Percentiles rank a stretch among this genome's conserved stretches.
These are phyloP conservation scores for Phalaenopsis aphrodite DNA, from an alignment of 106 monocot species.

Conservation along the genomic window DNA sequence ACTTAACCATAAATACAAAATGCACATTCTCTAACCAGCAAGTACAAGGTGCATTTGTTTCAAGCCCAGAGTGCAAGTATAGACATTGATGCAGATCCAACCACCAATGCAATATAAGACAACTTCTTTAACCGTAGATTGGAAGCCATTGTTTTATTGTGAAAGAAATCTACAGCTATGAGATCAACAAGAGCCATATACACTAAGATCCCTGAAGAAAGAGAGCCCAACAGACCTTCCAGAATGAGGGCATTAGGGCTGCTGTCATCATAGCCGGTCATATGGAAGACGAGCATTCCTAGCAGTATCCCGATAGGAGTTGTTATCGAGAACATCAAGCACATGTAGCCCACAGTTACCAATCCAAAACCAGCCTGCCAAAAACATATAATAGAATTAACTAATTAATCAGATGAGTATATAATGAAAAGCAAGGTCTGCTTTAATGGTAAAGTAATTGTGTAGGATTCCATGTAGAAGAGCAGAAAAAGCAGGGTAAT, in stretches of 20 bases:
- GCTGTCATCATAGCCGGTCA: conserved; percentile 86
- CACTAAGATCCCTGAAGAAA: conserved; percentile 75
- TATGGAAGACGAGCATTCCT: conserved; percentile 68
- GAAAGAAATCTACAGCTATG: conserved; percentile 84
- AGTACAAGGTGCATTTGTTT: neutral
- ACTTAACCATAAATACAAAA: too few species aligned
- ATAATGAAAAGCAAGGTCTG: too few species aligned
- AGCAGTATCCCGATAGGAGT: conserved; percentile 73
- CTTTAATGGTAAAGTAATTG: too few species aligned
- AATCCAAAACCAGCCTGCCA: conserved; percentile 84
- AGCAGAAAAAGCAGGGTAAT: too few species aligned
- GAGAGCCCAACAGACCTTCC: conserved; percentile 78
- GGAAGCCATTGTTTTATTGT: conserved; percentile 67
- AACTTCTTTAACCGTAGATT: conserved; percentile 46
- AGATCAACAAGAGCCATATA: conserved; percentile 97
- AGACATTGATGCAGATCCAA: conserved; percentile 89
- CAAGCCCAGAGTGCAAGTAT: conserved; percentile 89
- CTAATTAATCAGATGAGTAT: too few species aligned
- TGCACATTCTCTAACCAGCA: neutral
- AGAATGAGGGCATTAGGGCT: conserved; percentile 68
- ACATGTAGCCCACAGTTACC: conserved; percentile 69
- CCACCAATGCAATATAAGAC: conserved; percentile 51
- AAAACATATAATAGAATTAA: neutral
- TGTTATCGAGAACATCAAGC: conserved; percentile 80
- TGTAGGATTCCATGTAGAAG: neutral